Evolutionary conservation across 1,284 basidiomycete genomes (phyloP).

Genomic region (Apiotrichum sp.): DNA sequence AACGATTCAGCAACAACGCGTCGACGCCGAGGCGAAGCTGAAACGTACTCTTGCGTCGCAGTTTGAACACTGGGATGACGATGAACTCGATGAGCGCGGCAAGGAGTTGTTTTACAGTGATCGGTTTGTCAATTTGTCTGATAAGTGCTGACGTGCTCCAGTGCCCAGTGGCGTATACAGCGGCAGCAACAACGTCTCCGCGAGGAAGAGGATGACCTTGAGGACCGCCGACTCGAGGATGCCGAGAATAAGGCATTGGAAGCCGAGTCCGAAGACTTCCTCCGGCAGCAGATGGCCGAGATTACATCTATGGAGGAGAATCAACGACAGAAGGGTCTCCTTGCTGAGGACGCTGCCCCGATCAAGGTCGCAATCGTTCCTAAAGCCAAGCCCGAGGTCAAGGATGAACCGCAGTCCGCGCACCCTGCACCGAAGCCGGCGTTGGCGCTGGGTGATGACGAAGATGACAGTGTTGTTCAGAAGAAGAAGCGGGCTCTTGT

Average conservation of each 20-base stretch:
- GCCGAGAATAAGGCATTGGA: slow-evolving; percentile 75
- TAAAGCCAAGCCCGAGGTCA: slow-evolving; percentile 12
- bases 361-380: slow-evolving; percentile 67
- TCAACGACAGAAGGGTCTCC: slow-evolving; percentile 75
- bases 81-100: slow-evolving; percentile 64
- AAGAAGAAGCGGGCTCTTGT: slow-evolving; percentile 74
- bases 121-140: slow-evolving; percentile 50
- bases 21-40: slow-evolving; percentile 68
- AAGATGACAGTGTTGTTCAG: slow-evolving; percentile 64
- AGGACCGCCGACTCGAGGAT: slow-evolving; percentile 71
- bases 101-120: slow-evolving; percentile 71
- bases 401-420: slow-evolving; percentile 33
- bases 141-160: slow-evolving; percentile 29
- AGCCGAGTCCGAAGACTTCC: slow-evolving; percentile 77
- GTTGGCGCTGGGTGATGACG: slow-evolving; percentile 63
- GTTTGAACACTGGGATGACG: slow-evolving; percentile 80
- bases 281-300: slow-evolving; percentile 83
- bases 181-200: slow-evolving; percentile 60
- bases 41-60: slow-evolving; percentile 63
- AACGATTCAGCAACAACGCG: slow-evolving; percentile 61
- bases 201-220: slow-evolving; percentile 74
- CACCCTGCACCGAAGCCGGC: slow-evolving; percentile 32
- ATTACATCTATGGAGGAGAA: slow-evolving; percentile 78
- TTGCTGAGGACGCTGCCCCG: slow-evolving; percentile 83
- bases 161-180: slow-evolving; percentile 65